Evolutionary conservation across 805 yeast genomes (phyloP).

Genomic region (Barnettozyma siamensis): DNA sequence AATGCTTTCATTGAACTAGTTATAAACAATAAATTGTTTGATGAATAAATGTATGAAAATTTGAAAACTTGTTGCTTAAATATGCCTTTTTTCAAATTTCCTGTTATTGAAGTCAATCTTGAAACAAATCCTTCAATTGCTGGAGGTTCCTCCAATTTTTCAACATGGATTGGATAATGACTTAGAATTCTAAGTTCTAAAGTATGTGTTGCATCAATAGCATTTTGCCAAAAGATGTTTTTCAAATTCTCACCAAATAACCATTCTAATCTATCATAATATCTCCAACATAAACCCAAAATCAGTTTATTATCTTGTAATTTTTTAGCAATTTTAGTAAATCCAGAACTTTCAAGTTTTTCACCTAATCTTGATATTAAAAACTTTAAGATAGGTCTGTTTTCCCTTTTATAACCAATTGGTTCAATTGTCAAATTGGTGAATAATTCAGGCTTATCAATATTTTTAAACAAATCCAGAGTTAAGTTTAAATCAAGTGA

Average conservation of each 20-base stretch:
- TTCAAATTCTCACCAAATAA: slow-evolving; percentile 39
- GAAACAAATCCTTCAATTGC: slow-evolving; percentile 81
- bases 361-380: slow-evolving; percentile 33
- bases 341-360: slow-evolving; percentile 28
- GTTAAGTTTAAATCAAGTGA: slow-evolving; percentile 24
- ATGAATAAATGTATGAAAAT: slow-evolving; percentile 58
- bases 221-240: slow-evolving; percentile 38
- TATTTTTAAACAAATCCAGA: slow-evolving; percentile 5
- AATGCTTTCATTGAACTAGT: slow-evolving; percentile 47
- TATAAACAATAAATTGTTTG: slow-evolving; percentile 55
- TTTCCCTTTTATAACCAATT: slow-evolving; percentile 24
- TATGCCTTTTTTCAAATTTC: slow-evolving; percentile 29
- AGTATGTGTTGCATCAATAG: slow-evolving; percentile 38
- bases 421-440: slow-evolving; percentile 4
- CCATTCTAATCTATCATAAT: slow-evolving; percentile 77
- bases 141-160: slow-evolving; percentile 46
- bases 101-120: slow-evolving; percentile 46
- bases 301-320: slow-evolving; percentile 25
- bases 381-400: slow-evolving; percentile 30
- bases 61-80: slow-evolving; percentile 41
- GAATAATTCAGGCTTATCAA: background rate
- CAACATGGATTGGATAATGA: slow-evolving; percentile 33
- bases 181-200: slow-evolving; percentile 54
- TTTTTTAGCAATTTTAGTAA: slow-evolving; percentile 18
- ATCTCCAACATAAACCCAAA: slow-evolving; percentile 55